These are phyloP conservation scores for Beauveria scarabaeidicola DNA, from an alignment of 2,329 filamentous ascomycete genomes.

Conservation along the genomic window DNA sequence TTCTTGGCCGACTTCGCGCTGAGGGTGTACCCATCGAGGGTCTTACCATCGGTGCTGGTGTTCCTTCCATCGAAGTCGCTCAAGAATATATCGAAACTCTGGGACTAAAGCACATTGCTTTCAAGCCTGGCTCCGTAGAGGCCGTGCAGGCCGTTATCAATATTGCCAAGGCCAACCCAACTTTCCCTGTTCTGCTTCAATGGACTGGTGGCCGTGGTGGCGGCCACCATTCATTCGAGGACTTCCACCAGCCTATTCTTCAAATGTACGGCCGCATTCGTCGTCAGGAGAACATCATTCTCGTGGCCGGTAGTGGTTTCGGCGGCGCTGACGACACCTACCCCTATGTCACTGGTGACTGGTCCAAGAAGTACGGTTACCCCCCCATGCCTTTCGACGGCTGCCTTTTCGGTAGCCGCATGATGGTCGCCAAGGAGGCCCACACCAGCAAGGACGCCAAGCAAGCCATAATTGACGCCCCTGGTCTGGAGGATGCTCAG, in stretches of 20 bases:
- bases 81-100: constrained; percentile 91
- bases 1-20: constrained; percentile 69
- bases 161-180: constrained; percentile 87
- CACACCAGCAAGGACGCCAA: constrained; percentile 82
- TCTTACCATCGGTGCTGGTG: constrained; percentile 84
- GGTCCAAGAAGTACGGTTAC: constrained; percentile 81
- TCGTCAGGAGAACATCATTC: constrained; percentile 75
- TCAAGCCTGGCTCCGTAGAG: constrained; percentile 87
- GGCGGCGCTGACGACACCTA: constrained; percentile 86
- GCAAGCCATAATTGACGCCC: constrained; percentile 79
- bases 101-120: constrained; percentile 84
- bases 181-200: constrained; percentile 85
- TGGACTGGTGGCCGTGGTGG: constrained; percentile 93
- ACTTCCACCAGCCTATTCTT: constrained; percentile 87
- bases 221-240: constrained; percentile 90
- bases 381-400: constrained; percentile 93
- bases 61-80: constrained; percentile 86
- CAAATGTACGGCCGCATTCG: constrained; percentile 87
- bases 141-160: constrained; percentile 86
- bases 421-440: constrained; percentile 92
- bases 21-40: constrained; percentile 89
- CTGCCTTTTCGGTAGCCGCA: constrained; percentile 79
- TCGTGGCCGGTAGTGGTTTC: constrained; percentile 87
- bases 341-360: constrained; percentile 81
- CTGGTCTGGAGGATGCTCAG: constrained; percentile 69